Conservation (phyloP, 768 basidiomycete genomes). For the Lactifluus volemus region DNA sequence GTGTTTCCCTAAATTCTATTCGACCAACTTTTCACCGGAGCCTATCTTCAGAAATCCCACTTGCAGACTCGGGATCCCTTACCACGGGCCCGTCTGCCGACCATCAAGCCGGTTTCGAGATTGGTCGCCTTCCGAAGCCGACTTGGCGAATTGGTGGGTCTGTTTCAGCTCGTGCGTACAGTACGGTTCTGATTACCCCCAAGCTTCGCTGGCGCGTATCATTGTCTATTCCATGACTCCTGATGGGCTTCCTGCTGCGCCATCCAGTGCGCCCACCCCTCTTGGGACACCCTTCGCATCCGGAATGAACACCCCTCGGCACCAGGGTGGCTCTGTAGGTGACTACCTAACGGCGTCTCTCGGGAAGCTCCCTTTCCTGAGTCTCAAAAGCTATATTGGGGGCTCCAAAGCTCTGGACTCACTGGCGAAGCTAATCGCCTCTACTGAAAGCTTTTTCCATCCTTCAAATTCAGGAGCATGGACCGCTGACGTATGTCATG, state of each 20-base stretch:
- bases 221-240: conserved; percentile 84
- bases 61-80: conserved; percentile 65
- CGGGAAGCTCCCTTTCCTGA: conserved; percentile 35
- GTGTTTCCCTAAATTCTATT: conserved; percentile 20
- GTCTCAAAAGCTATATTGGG: conserved; percentile 53
- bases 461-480: conserved; percentile 81
- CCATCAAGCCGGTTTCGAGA: conserved; percentile 62
- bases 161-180: conserved; percentile 11
- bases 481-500: conserved; percentile 55
- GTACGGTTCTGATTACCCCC: conserved; percentile 4
- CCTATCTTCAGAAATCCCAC: conserved; percentile 48
- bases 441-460: conserved; percentile 87
- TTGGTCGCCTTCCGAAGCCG: conserved; percentile 61
- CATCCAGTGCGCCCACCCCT: conserved; percentile 64
- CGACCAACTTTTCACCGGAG: neutral
- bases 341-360: conserved; percentile 56
- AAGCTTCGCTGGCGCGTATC: conserved; percentile 74
- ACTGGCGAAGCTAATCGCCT: conserved; percentile 74
- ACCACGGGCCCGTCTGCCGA: conserved; percentile 74
- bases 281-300: conserved; percentile 62
- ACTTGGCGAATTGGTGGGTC: conserved; percentile 64
- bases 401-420: conserved; percentile 83
- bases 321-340: conserved; percentile 37
- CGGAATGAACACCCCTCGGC: conserved; percentile 49
- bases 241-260: conserved; percentile 47